Conservation (phyloP, 2,329 filamentous ascomycete species). For the Diaporthe humulicola region DNA sequence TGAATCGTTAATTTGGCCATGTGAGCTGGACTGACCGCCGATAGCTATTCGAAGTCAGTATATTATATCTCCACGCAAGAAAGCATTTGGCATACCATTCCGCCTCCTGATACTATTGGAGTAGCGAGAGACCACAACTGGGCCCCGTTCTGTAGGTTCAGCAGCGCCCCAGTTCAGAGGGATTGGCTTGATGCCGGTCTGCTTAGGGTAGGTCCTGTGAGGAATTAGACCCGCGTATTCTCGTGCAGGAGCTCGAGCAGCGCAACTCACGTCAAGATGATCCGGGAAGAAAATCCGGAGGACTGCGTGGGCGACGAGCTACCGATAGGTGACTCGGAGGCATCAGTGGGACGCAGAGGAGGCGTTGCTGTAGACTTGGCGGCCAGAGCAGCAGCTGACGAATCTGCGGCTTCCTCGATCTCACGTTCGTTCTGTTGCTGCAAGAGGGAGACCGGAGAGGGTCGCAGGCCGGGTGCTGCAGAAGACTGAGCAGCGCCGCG, state of each 20-base stretch:
- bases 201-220: constrained; percentile 84
- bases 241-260: background rate
- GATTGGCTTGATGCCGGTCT: constrained; percentile 93
- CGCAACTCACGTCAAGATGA: constrained; percentile 39
- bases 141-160: constrained; percentile 82
- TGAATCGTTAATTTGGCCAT: background rate
- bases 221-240: background rate
- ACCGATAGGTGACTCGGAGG: constrained; percentile 28
- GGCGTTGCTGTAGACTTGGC: constrained; percentile 43
- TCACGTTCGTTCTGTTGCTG: constrained; percentile 36
- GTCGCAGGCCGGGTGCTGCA: constrained; percentile 20
- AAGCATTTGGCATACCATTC: constrained; percentile 72
- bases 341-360: constrained; percentile 43
- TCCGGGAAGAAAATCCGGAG: constrained; percentile 38
- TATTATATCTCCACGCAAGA: constrained; percentile 27
- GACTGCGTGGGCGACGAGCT: constrained; percentile 24
- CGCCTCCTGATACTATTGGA: constrained; percentile 82
- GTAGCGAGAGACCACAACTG: constrained; percentile 86
- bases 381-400: constrained; percentile 41
- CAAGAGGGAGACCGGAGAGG: constrained; percentile 22
- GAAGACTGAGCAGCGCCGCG: constrained; percentile 5
- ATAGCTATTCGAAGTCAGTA: constrained; percentile 57
- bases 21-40: constrained; percentile 62
- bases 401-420: constrained; percentile 36
- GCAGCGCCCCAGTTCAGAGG: constrained; percentile 88